A percentile compares a stretch with the other conserved stretches of the same genome.
Evolutionary conservation across 345 rosid genomes (phyloP).

Genomic region (Citrus trifoliata): DNA sequence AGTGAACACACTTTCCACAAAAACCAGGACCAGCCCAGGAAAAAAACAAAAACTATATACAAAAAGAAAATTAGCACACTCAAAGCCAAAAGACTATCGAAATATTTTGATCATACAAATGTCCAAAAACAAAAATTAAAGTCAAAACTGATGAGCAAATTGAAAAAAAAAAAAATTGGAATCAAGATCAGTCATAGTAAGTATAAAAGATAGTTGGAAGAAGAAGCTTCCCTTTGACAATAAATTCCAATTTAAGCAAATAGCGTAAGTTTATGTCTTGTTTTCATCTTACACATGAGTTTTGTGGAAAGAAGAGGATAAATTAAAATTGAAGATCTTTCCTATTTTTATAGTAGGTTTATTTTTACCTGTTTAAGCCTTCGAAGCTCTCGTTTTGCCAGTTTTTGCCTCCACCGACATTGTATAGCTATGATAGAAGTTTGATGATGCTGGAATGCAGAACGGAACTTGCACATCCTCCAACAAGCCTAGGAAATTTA

Average conservation of each 20-base stretch:
- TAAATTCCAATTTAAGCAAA: background rate
- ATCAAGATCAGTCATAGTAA: background rate
- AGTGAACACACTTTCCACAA: background rate
- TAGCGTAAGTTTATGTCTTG: background rate
- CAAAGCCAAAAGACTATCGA: background rate
- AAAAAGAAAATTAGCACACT: background rate
- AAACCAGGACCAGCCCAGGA: background rate
- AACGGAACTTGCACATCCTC: conserved; percentile 70
- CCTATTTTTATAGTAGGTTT: background rate
- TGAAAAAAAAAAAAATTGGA: background rate
- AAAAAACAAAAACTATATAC: background rate
- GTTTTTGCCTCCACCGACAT: conserved; percentile 84
- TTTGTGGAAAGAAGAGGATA: background rate
- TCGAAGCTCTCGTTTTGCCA: conserved; percentile 76
- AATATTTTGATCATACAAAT: background rate
- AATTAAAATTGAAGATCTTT: background rate
- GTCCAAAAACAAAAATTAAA: background rate
- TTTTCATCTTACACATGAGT: background rate
- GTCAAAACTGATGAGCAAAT: background rate
- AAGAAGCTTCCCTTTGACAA: background rate
- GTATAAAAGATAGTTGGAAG: background rate
- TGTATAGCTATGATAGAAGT: conserved; percentile 74
- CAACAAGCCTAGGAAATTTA: conserved; percentile 56
- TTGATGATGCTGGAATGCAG: conserved; percentile 53
- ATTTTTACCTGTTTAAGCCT: conserved; percentile 67